A percentile compares a stretch with the other conserved stretches of the same genome.
Evolutionary conservation across 192 early-diverging fungal genomes (phyloP).

Genomic region (Oehlia diaphana): DNA sequence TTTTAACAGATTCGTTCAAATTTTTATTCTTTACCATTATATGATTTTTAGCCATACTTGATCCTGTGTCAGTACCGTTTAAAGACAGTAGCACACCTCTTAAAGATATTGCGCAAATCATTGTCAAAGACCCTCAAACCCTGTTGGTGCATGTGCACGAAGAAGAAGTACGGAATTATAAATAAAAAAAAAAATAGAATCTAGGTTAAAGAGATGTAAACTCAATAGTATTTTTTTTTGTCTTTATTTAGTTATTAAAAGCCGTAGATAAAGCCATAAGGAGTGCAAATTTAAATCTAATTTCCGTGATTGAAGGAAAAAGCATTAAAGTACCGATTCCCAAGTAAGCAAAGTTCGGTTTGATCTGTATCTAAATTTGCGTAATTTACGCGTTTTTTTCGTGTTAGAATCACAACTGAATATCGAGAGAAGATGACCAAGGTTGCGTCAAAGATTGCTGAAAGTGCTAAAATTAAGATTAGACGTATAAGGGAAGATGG

Average conservation of each 20-base stretch:
- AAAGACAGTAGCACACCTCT: constrained; percentile 57
- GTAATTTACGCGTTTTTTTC: background rate
- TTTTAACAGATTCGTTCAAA: background rate
- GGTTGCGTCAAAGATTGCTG: constrained; percentile 56
- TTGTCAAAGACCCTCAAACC: constrained; percentile 81
- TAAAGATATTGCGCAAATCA: constrained; percentile 69
- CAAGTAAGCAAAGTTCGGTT: constrained; percentile 49
- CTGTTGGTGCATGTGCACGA: constrained; percentile 78
- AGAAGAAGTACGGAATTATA: constrained; percentile 53
- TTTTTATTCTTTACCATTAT: background rate
- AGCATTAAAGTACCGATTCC: constrained; percentile 78
- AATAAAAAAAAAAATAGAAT: background rate
- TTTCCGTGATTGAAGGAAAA: constrained; percentile 73
- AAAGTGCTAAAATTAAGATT: constrained; percentile 67
- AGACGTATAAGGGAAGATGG: constrained; percentile 70
- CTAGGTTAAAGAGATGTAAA: background rate
- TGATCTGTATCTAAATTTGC: background rate
- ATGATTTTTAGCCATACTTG: constrained; percentile 59
- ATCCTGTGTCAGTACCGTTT: constrained; percentile 63
- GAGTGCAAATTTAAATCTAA: constrained; percentile 73
- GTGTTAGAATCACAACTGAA: constrained; percentile 66
- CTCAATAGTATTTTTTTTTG: background rate
- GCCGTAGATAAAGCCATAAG: constrained; percentile 78
- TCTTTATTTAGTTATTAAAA: constrained; percentile 35
- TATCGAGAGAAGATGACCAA: constrained; percentile 73